Base-by-base conservation (phyloP, 768 basidiomycete species). In the Rhodosporidiobolus sp. region DNA sequence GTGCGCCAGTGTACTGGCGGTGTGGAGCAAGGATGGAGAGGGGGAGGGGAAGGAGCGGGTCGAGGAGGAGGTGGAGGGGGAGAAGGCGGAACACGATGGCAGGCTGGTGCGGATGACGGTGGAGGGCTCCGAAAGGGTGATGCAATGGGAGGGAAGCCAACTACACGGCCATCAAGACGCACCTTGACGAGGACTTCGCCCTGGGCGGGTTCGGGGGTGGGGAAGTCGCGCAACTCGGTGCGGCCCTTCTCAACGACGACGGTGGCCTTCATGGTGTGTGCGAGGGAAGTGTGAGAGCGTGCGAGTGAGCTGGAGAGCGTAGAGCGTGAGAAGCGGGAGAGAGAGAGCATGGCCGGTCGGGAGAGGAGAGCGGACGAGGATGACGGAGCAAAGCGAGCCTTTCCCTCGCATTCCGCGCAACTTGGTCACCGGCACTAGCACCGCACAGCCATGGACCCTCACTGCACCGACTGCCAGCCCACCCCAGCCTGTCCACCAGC, bases 121-220 rank as follows among this genome's bases (percentile, higher is more conserved):
- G n/a, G n/a, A n/a, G n/a, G n/a, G n/a, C n/a, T n/a, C n/a, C n/a
- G n/a, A n/a, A n/a, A n/a, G n/a, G n/a, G n/a, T n/a, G n/a, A n/a
- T n/a, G n/a, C n/a, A n/a, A n/a, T n/a, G n/a, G n/a, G n/a, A n/a
- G n/a, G n/a, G n/a, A n/a, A n/a, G n/a, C n/a, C n/a, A n/a, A n/a
- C n/a, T n/a, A n/a, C n/a, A n/a, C n/a, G n/a, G n/a, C n/a, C n/a
- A n/a, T n/a, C n/a, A n/a, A 20, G 3, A 26, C 61, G 35, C 9
- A 62, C 73, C 69, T 70, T 63, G 65, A 74, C 62, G 52, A 74
- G 52, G 43, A 74, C 46, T n/a, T 74, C 43, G 19, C 53, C 65
- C 0, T 26, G 16, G 32, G 30, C 43, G 28, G 62, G 34, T 8
- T 30, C 14, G 28, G 69, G 73, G n/a, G 58, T 35, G 57, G 64